These are phyloP conservation scores for Wickerhamiella musiphila DNA, from an alignment of 805 yeast genomes.

Conservation along the genomic window DNA sequence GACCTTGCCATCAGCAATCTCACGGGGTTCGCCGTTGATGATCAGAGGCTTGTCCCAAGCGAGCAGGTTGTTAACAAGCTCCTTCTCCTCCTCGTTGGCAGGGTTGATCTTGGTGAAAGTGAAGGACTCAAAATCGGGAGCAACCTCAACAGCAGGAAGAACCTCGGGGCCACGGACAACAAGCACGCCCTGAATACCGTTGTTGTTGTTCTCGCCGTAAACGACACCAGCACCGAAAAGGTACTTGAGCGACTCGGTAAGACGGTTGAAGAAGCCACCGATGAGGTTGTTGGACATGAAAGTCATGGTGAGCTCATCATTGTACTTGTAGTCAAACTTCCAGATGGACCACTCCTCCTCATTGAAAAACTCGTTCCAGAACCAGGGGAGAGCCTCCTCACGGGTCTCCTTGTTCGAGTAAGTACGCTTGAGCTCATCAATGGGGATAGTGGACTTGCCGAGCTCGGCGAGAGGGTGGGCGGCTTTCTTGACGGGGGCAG, in stretches of 20 bases:
- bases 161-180: conserved; percentile 87
- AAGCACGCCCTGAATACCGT: conserved; percentile 92
- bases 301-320: conserved; percentile 90
- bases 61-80: conserved; percentile 76
- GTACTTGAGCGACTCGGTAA: conserved; percentile 80
- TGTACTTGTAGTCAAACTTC: conserved; percentile 93
- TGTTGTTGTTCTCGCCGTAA: conserved; percentile 96
- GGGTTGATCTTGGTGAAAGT: conserved; percentile 67
- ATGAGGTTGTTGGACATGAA: conserved; percentile 97
- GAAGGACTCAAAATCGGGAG: conserved; percentile 98
- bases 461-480: conserved; percentile 83
- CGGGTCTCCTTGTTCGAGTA: conserved; percentile 98
- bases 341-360: conserved; percentile 87
- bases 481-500: conserved; percentile 38
- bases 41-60: conserved; percentile 94
- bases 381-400: conserved; percentile 86
- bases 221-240: conserved; percentile 88
- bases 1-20: conserved; percentile 95
- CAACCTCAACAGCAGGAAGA: conserved; percentile 89
- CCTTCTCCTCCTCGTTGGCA: conserved; percentile 56
- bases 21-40: conserved; percentile 62
- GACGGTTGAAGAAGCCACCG: conserved; percentile 97
- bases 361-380: conserved; percentile 83
- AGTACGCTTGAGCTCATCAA: conserved; percentile 91
- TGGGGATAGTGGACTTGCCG: conserved; percentile 40